Percentiles rank a stretch among this genome's conserved stretches.
phyloP scores from a whole-genome alignment of 345 rosid genomes.

The Dipteronia dyeriana region DNA sequence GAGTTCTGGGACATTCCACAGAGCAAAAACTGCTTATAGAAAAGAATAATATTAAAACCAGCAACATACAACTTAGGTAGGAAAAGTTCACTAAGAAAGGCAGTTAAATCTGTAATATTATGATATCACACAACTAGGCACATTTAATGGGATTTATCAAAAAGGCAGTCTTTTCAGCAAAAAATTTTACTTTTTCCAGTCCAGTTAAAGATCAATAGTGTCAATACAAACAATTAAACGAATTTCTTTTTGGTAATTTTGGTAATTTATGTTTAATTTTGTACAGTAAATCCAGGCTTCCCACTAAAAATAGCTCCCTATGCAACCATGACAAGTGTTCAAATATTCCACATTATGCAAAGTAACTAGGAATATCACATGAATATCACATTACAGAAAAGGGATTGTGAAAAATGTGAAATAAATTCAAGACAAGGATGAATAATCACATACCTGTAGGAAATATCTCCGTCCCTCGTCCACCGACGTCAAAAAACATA shows the following conservation, averaged over 20 bases:
- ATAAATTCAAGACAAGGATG: not conserved
- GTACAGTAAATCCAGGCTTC: not conserved
- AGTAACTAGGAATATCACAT: too few species aligned
- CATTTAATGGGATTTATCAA: not conserved
- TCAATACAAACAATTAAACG: not conserved
- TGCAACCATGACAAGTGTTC: not conserved
- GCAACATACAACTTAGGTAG: not conserved
- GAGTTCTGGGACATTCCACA: slow-evolving; percentile 85
- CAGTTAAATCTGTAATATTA: not conserved
- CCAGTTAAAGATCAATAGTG: not conserved
- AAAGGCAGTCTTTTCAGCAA: not conserved
- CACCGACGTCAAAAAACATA: slow-evolving; percentile 85
- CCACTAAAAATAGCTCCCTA: not conserved
- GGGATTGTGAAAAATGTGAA: not conserved
- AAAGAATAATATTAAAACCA: slow-evolving; percentile 6
- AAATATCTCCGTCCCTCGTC: slow-evolving; percentile 78
- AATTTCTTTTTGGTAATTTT: not conserved
- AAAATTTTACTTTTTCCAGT: not conserved
- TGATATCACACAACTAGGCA: not conserved
- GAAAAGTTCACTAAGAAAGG: not conserved
- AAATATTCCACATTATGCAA: not conserved
- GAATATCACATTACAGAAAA: not conserved
- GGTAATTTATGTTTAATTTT: not conserved
- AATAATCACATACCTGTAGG: slow-evolving; percentile 66
- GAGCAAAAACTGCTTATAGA: slow-evolving; percentile 71